Percentiles rank a stretch among this genome's conserved stretches.
phyloP scores from a whole-genome alignment of 2,329 filamentous ascomycete species.

The Fusarium globosum region DNA sequence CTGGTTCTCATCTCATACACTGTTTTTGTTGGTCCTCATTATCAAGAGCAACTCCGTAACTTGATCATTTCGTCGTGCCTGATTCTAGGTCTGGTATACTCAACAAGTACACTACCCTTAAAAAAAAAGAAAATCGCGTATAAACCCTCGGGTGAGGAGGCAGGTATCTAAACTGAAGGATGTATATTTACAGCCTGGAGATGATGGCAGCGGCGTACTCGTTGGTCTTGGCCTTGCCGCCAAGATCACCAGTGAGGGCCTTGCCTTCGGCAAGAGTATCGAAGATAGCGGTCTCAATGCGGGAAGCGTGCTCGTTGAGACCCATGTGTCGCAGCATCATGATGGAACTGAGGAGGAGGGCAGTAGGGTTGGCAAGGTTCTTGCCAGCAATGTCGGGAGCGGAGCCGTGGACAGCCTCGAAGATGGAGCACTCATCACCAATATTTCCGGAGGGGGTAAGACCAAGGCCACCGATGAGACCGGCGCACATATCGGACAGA shows the following conservation, averaged over 20 bases:
- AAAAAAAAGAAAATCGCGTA: constrained; percentile 40
- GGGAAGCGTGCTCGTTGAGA: constrained; percentile 82
- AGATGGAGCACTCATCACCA: constrained; percentile 98
- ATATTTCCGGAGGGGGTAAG: constrained; percentile 98
- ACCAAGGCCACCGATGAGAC: constrained; percentile 96
- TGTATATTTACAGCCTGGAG: constrained; percentile 64
- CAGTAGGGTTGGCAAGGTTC: constrained; percentile 96
- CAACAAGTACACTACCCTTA: constrained; percentile 46
- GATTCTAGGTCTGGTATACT: constrained; percentile 48
- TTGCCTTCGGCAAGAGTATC: constrained; percentile 96
- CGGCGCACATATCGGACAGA: constrained; percentile 99
- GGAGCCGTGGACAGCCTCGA: constrained; percentile 98
- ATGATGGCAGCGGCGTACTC: constrained; percentile 97
- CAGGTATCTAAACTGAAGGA: constrained; percentile 43
- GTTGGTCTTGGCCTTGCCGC: constrained; percentile 94
- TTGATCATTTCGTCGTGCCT: constrained; percentile 47
- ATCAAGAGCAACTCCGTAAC: constrained; percentile 40
- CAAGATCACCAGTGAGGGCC: constrained; percentile 93
- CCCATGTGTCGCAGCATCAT: constrained; percentile 99
- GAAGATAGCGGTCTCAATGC: constrained; percentile 96
- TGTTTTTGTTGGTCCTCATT: constrained; percentile 7
- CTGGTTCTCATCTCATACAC: constrained; percentile 26
- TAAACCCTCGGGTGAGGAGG: constrained; percentile 30
- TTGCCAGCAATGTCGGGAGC: constrained; percentile 97
- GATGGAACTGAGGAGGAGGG: constrained; percentile 92